phyloP scores from a whole-genome alignment of 345 rosid genomes.

The Anastatica hierochuntica region DNA sequence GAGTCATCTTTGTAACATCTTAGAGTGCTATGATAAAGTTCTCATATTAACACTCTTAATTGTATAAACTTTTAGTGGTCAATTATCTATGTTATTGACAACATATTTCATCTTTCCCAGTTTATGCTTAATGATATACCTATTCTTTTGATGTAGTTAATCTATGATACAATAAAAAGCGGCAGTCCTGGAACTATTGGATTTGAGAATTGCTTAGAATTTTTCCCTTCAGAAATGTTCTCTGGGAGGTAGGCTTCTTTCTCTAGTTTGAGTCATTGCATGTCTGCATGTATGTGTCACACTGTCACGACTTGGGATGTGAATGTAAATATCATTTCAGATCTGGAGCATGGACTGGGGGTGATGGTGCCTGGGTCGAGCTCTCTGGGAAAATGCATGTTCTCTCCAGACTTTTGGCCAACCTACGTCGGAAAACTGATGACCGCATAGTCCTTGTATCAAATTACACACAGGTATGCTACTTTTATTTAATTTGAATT shows the following conservation, averaged over 20 bases:
- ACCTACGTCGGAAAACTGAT: constrained; percentile 69
- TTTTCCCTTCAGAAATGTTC: constrained; percentile 89
- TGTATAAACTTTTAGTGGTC: neutral
- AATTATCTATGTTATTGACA: neutral
- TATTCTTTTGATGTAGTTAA: constrained; percentile 48
- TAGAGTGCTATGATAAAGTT: constrained; percentile 2
- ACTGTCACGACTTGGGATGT: constrained; percentile 6
- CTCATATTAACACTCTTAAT: neutral
- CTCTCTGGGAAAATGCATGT: constrained; percentile 99
- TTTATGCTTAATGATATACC: constrained; percentile 3
- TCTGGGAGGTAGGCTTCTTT: constrained; percentile 63
- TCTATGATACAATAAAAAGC: constrained; percentile 76
- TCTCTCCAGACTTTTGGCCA: constrained; percentile 76
- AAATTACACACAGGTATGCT: constrained; percentile 84
- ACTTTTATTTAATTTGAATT: constrained; percentile 1
- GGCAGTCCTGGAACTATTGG: constrained; percentile 74
- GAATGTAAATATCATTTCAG: constrained; percentile 28
- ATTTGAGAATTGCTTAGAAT: constrained; percentile 75
- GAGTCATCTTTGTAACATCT: constrained; percentile 7
- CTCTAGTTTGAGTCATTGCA: neutral
- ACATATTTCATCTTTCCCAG: neutral
- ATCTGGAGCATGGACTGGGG: constrained; percentile 94
- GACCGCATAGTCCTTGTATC: constrained; percentile 97
- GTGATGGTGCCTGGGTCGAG: constrained; percentile 95
- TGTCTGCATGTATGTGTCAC: constrained; percentile 4